These are phyloP conservation scores for Penicillium subrubescens DNA, from an alignment of 495 filamentous ascomycete species.

Conservation along the genomic window DNA sequence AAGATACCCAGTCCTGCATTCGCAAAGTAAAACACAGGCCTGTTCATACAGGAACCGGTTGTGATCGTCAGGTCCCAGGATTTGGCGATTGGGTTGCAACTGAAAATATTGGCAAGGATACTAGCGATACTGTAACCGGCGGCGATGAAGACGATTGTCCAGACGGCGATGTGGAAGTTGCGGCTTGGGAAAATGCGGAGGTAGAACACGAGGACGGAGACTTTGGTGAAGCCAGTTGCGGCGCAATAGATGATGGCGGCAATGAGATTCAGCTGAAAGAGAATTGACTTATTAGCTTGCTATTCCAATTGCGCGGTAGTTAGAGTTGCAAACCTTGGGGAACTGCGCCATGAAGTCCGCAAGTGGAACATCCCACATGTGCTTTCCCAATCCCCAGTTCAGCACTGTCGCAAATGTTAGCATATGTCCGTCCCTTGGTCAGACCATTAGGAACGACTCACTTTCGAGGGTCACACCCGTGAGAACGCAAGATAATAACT, in stretches of 20 bases:
- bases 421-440: background rate
- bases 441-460: constrained; percentile 12
- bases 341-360: constrained; percentile 17
- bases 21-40: constrained; percentile 38
- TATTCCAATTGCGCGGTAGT: background rate
- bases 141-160: constrained; percentile 36
- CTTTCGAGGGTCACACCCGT: constrained; percentile 31
- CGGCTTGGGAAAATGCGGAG: constrained; percentile 48
- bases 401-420: constrained; percentile 16
- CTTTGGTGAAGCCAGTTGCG: constrained; percentile 41
- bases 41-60: constrained; percentile 31
- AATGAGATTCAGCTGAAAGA: constrained; percentile 28
- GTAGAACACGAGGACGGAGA: constrained; percentile 52
- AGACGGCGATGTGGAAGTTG: constrained; percentile 36
- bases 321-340: constrained; percentile 18
- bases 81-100: constrained; percentile 35
- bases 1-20: constrained; percentile 40
- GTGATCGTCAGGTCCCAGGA: constrained; percentile 33
- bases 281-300: background rate
- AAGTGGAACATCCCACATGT: constrained; percentile 34
- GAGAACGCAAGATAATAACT: constrained; percentile 30
- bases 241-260: constrained; percentile 40
- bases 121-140: constrained; percentile 38
- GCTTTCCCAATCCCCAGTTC: constrained; percentile 34
- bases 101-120: constrained; percentile 36